phyloP scores from a whole-genome alignment of 225 moss, liverwort and hornwort species.

The Neckera pumila region DNA sequence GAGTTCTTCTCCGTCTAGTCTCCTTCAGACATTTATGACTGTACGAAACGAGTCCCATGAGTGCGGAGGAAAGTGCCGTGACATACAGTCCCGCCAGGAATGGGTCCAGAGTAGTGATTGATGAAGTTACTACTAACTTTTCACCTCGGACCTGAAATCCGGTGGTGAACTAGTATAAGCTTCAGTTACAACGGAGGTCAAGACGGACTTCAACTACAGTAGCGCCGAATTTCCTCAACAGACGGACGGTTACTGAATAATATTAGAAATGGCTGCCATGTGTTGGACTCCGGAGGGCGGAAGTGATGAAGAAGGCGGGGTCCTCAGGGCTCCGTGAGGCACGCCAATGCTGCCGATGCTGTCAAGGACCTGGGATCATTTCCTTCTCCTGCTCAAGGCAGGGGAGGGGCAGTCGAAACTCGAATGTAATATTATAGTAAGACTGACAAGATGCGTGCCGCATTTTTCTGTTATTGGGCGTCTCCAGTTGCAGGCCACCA shows the following conservation, averaged over 20 bases:
- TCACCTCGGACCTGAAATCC: not conserved
- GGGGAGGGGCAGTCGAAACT: not conserved
- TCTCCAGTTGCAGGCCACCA: not conserved
- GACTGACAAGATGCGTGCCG: not conserved
- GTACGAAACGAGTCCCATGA: not conserved
- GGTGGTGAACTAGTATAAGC: too few relatives aligned
- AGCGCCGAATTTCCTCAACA: not conserved
- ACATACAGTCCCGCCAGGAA: not conserved
- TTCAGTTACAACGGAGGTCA: too few relatives aligned
- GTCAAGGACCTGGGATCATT: not conserved
- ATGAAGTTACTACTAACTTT: not conserved
- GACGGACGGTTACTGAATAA: not conserved
- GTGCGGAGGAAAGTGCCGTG: not conserved
- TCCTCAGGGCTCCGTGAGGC: not conserved
- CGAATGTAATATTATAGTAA: not conserved
- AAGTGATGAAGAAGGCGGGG: not conserved
- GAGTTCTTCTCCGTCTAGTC: not conserved
- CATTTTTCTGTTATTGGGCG: not conserved
- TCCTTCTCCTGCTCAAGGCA: not conserved
- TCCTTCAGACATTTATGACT: not conserved
- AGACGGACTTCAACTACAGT: not conserved
- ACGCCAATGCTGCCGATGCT: not conserved
- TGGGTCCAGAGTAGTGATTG: not conserved
- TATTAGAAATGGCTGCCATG: not conserved
- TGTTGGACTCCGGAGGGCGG: not conserved